Evolutionary conservation across 768 basidiomycete genomes (phyloP).

Genomic region (Botryobasidium botryosum): DNA sequence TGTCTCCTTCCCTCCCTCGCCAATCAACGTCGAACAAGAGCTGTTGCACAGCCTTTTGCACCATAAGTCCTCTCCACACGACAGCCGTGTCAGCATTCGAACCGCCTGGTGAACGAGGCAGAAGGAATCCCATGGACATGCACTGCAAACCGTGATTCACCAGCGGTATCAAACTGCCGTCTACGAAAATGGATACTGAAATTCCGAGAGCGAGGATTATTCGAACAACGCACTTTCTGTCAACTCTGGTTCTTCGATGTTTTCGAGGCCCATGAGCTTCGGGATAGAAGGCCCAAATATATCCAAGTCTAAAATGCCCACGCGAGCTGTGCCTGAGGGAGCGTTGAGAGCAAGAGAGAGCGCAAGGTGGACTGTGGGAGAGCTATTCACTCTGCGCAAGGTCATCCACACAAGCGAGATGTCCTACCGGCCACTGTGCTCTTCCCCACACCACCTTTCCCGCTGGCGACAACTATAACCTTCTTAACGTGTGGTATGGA

Average conservation of each 20-base stretch:
- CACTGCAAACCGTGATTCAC: constrained; percentile 78
- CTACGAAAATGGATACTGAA: constrained; percentile 23
- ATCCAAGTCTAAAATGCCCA: constrained; percentile 87
- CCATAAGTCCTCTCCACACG: constrained; percentile 96
- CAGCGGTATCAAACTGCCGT: constrained; percentile 63
- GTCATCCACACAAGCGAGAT: constrained; percentile 1
- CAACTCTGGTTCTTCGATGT: constrained; percentile 58
- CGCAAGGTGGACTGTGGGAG: constrained; percentile 55
- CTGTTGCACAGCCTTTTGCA: constrained; percentile 94
- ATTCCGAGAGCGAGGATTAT: neutral
- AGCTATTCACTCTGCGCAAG: neutral
- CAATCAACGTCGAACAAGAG: constrained; percentile 94
- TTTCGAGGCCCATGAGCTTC: constrained; percentile 77
- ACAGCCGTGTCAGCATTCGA: constrained; percentile 46
- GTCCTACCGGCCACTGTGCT: constrained; percentile 72
- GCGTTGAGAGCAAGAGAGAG: constrained; percentile 41
- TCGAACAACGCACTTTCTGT: constrained; percentile 36
- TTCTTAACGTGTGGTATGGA: constrained; percentile 46
- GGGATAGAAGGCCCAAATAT: constrained; percentile 92
- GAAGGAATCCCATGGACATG: constrained; percentile 96
- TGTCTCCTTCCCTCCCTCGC: constrained; percentile 23
- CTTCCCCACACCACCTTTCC: constrained; percentile 94
- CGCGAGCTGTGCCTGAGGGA: constrained; percentile 4
- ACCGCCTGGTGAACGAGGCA: constrained; percentile 36
- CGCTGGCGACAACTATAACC: constrained; percentile 73